These are phyloP conservation scores for Hondaea fermentalgiana DNA, from an alignment of 108 stramenopile species.

Conservation along the genomic window DNA sequence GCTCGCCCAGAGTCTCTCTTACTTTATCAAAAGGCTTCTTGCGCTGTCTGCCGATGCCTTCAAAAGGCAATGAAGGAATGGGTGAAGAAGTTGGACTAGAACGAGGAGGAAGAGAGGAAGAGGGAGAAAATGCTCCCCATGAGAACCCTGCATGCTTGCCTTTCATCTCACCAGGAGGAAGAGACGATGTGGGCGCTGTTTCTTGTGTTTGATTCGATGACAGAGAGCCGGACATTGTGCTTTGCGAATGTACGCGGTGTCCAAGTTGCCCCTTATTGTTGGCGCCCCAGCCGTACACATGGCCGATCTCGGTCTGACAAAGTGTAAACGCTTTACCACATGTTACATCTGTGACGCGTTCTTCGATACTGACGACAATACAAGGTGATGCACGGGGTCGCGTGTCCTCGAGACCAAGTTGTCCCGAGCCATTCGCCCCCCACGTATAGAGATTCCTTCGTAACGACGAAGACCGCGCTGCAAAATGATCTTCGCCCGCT, in stretches of 20 bases:
- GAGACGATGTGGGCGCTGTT: too few species aligned
- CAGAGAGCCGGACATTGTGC: too few species aligned
- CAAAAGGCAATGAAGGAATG: neutral
- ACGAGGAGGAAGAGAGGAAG: neutral
- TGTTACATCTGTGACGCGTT: neutral
- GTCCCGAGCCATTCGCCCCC: neutral
- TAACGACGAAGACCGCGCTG: neutral
- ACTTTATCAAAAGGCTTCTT: too few species aligned
- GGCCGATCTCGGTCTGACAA: neutral
- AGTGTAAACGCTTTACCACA: neutral
- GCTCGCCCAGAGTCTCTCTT: too few species aligned
- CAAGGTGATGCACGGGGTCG: neutral
- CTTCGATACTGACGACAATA: neutral
- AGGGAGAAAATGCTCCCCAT: too few species aligned
- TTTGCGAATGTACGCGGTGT: too few species aligned
- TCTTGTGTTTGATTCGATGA: too few species aligned
- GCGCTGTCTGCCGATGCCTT: too few species aligned
- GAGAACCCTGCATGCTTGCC: too few species aligned
- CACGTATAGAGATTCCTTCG: neutral
- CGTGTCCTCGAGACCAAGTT: neutral
- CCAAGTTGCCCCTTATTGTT: conserved; percentile 10
- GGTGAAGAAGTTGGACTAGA: neutral
- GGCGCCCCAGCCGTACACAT: neutral
- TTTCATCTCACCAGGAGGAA: too few species aligned
- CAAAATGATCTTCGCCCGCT: conserved; percentile 2